Evolutionary conservation across 768 basidiomycete genomes (phyloP).

Genomic region (Boletellus emodensis): DNA sequence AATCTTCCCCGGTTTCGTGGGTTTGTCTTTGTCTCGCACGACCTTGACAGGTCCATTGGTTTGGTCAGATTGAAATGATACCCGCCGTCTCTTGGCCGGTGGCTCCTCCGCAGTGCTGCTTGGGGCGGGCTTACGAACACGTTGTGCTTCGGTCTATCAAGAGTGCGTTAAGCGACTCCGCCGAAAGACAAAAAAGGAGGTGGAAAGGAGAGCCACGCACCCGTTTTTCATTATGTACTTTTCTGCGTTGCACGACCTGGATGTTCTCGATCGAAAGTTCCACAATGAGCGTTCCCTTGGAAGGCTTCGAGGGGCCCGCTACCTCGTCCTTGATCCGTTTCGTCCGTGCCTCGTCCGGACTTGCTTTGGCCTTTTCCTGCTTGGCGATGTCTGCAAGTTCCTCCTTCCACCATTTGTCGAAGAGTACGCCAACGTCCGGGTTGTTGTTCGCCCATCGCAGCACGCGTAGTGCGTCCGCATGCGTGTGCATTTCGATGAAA

Average conservation of each 20-base stretch:
- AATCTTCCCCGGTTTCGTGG: conserved; percentile 34
- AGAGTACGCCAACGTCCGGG: conserved; percentile 54
- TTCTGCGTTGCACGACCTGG: conserved; percentile 79
- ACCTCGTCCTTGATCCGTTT: conserved; percentile 60
- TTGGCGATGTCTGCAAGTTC: conserved; percentile 61
- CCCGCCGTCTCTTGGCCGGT: conserved; percentile 39
- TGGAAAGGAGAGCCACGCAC: conserved; percentile 6
- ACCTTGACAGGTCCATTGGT: conserved; percentile 23
- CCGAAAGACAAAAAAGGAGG: not conserved
- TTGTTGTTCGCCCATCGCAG: conserved; percentile 96
- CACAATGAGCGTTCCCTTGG: conserved; percentile 63
- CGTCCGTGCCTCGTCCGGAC: conserved; percentile 47
- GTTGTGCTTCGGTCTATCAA: conserved; percentile 6
- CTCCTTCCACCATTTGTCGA: conserved; percentile 82
- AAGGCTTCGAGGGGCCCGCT: conserved; percentile 35
- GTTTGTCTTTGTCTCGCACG: conserved; percentile 15
- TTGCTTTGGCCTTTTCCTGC: conserved; percentile 46
- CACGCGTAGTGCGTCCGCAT: conserved; percentile 87
- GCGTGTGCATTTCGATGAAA: conserved; percentile 85
- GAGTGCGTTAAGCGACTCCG: not conserved
- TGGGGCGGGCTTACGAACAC: conserved; percentile 1
- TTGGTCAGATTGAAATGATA: conserved; percentile 17
- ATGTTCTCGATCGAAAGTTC: conserved; percentile 97
- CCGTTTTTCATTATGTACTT: conserved; percentile 43
- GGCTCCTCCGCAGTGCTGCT: conserved; percentile 27